Conservation (phyloP, 768 basidiomycete species). For the Leucocoprinus birnbaumii region DNA sequence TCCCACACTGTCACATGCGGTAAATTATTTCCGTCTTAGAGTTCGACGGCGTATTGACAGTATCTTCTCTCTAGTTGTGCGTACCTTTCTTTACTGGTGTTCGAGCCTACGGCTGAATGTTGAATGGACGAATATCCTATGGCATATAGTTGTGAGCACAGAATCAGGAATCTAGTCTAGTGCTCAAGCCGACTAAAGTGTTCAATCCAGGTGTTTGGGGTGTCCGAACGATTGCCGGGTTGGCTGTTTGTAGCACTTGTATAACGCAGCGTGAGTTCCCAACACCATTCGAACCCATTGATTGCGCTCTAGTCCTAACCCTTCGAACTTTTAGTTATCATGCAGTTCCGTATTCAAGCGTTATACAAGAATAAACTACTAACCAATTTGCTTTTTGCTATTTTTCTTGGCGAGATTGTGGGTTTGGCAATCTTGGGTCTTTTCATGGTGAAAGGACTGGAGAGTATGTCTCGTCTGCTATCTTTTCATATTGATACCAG, state of each 20-base stretch:
- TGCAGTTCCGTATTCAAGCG: slow-evolving; percentile 24
- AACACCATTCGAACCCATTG: not conserved
- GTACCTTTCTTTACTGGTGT: too few relatives aligned
- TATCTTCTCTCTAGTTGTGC: too few relatives aligned
- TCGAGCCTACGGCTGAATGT: too few relatives aligned
- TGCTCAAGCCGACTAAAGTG: not conserved
- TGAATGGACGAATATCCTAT: too few relatives aligned
- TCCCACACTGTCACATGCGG: too few relatives aligned
- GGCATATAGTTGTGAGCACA: too few relatives aligned
- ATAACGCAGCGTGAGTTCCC: slow-evolving; percentile 20
- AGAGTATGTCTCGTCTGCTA: slow-evolving; percentile 13
- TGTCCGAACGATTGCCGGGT: slow-evolving; percentile 17
- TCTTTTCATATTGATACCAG: not conserved
- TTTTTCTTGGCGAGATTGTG: slow-evolving; percentile 20
- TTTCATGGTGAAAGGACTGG: slow-evolving; percentile 15
- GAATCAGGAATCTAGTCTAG: not conserved
- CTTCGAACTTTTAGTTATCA: slow-evolving; percentile 19
- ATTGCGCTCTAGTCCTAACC: not conserved
- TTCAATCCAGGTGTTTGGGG: slow-evolving; percentile 19
- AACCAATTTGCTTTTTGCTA: slow-evolving; percentile 13
- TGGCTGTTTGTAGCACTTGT: slow-evolving; percentile 20
- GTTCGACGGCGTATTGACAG: too few relatives aligned
- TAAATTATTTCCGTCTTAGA: too few relatives aligned
- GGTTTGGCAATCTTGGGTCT: slow-evolving; percentile 16
- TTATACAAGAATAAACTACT: slow-evolving; percentile 19